Conservation (phyloP, 306 rosid species). For the Sindora glabra region DNA sequence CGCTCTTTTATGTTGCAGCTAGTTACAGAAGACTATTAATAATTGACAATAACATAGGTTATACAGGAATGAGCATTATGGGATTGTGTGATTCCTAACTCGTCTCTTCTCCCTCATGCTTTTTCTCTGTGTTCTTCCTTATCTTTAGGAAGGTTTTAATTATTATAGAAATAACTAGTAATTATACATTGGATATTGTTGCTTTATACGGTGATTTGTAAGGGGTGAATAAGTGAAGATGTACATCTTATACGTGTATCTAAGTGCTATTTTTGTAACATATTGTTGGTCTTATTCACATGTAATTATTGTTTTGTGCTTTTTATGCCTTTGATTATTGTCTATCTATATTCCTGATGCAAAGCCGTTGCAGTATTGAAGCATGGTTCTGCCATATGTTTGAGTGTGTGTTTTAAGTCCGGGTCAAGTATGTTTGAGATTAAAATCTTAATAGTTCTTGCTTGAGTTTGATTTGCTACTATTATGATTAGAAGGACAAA, state of each 20-base stretch:
- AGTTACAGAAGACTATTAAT: constrained; percentile 5
- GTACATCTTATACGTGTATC: constrained; percentile 11
- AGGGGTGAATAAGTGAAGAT: constrained; percentile 17
- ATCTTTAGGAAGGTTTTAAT: constrained; percentile 12
- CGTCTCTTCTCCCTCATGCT: constrained; percentile 1
- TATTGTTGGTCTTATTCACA: background rate
- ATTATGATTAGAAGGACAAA: too few relatives aligned
- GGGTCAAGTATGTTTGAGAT: too few relatives aligned
- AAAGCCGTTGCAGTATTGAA: too few relatives aligned
- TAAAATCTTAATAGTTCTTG: too few relatives aligned
- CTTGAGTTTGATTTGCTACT: too few relatives aligned
- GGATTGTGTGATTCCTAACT: constrained; percentile 5
- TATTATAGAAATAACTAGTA: constrained; percentile 1
- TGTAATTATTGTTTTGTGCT: constrained; percentile 2
- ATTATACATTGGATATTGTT: constrained; percentile 9
- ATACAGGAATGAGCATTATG: constrained; percentile 11
- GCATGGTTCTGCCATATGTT: too few relatives aligned
- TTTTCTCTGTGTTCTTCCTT: background rate
- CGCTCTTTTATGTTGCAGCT: constrained; percentile 14
- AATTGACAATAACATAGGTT: constrained; percentile 26
- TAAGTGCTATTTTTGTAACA: background rate
- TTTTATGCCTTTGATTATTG: too few relatives aligned
- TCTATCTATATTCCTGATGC: background rate
- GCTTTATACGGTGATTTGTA: constrained; percentile 13
- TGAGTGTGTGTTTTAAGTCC: too few relatives aligned